Conservation (phyloP, 2,329 filamentous ascomycete species). For the Alternaria solani region DNA sequence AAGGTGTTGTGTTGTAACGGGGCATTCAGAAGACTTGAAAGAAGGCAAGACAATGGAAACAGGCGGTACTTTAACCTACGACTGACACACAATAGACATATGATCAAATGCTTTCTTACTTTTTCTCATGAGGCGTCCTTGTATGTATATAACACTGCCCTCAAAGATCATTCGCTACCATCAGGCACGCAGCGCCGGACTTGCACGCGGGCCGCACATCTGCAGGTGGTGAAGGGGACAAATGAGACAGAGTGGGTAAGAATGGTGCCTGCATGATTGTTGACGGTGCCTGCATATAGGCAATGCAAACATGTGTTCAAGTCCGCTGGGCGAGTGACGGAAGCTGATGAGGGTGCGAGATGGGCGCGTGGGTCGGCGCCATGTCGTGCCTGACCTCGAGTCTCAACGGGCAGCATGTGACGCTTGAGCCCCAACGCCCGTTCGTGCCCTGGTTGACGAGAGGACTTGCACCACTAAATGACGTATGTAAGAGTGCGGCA, state of each 20-base stretch:
- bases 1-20: conserved; percentile 24
- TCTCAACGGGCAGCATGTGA: conserved; percentile 36
- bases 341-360: conserved; percentile 33
- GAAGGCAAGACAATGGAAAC: conserved; percentile 16
- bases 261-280: conserved; percentile 39
- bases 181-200: conserved; percentile 22
- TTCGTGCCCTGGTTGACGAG: conserved; percentile 5
- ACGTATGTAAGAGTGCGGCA: not conserved
- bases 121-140: conserved; percentile 22
- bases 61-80: conserved; percentile 26
- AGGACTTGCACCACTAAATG: conserved; percentile 1
- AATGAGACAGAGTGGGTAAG: conserved; percentile 35
- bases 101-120: conserved; percentile 16
- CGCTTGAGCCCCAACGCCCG: conserved; percentile 3
- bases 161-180: conserved; percentile 28
- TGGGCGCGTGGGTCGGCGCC: conserved; percentile 38
- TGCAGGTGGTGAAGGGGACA: conserved; percentile 15
- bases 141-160: conserved; percentile 26
- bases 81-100: conserved; percentile 19
- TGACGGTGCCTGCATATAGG: conserved; percentile 37
- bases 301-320: conserved; percentile 41
- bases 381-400: conserved; percentile 45
- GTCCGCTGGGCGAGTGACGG: conserved; percentile 35
- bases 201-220: conserved; percentile 28
- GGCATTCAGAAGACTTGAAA: conserved; percentile 29